phyloP scores from a whole-genome alignment of 352 stramenopile species.

The Pythium vanterpoolii region DNA sequence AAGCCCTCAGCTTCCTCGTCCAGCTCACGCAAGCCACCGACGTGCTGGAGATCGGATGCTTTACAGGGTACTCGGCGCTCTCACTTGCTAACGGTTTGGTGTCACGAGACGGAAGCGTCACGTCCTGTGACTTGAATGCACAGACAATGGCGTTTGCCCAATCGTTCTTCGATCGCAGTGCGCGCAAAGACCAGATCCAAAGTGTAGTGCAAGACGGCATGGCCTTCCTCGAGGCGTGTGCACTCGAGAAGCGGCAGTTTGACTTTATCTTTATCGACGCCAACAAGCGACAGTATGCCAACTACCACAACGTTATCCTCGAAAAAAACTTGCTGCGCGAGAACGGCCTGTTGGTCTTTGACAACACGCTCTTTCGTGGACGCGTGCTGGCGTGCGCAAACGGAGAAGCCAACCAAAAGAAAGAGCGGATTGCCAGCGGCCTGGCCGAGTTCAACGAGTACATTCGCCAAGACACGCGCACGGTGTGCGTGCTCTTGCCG shows the following conservation, averaged over 20 bases:
- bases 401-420: slow-evolving; percentile 37
- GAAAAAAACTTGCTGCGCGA: slow-evolving; percentile 66
- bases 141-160: slow-evolving; percentile 45
- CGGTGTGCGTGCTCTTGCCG: slow-evolving; percentile 83
- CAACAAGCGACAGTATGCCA: slow-evolving; percentile 89
- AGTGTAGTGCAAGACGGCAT: slow-evolving; percentile 41
- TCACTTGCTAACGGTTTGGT: slow-evolving; percentile 68
- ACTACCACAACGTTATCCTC: slow-evolving; percentile 84
- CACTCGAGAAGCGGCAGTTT: slow-evolving; percentile 43
- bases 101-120: slow-evolving; percentile 24
- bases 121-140: slow-evolving; percentile 61
- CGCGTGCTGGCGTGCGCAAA: slow-evolving; percentile 69
- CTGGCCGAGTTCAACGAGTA: slow-evolving; percentile 89
- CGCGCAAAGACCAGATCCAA: slow-evolving; percentile 32
- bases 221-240: slow-evolving; percentile 32
- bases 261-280: slow-evolving; percentile 95
- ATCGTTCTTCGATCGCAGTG: slow-evolving; percentile 45
- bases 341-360: slow-evolving; percentile 83
- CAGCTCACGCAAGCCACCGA: slow-evolving; percentile 64
- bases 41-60: slow-evolving; percentile 92
- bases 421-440: slow-evolving; percentile 55
- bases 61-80: slow-evolving; percentile 92
- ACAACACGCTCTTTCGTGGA: slow-evolving; percentile 94
- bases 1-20: slow-evolving; percentile 70
- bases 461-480: slow-evolving; percentile 71